Percentiles rank a stretch among this genome's conserved stretches.
phyloP scores from a whole-genome alignment of 805 yeast species.

The Saccharomycopsis sp. region DNA sequence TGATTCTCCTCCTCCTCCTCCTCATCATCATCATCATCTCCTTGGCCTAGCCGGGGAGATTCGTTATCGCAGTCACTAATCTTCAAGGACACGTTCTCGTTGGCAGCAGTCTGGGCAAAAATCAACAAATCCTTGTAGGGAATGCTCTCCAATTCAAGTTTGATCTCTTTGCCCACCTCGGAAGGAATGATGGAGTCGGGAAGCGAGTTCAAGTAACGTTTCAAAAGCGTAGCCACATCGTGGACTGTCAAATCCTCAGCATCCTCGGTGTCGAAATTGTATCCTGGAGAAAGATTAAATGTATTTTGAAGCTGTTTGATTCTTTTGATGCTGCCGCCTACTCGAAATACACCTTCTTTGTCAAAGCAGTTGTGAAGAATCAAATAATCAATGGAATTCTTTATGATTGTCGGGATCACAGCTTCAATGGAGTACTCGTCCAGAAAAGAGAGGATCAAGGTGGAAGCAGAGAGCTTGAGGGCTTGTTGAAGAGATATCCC shows the following conservation, averaged over 20 bases:
- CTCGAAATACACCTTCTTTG: constrained; percentile 86
- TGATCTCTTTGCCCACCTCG: constrained; percentile 23
- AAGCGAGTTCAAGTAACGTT: constrained; percentile 77
- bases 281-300: constrained; percentile 72
- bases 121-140: constrained; percentile 11
- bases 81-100: constrained; percentile 20
- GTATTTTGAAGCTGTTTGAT: constrained; percentile 74
- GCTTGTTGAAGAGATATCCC: no score
- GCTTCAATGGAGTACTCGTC: constrained; percentile 3
- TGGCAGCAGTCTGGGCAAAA: constrained; percentile 18
- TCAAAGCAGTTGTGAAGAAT: constrained; percentile 33
- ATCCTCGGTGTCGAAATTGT: neutral
- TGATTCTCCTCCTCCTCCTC: neutral
- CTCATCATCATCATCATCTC: neutral
- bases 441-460: neutral
- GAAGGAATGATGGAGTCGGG: constrained; percentile 87
- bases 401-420: constrained; percentile 14
- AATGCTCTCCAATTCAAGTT: constrained; percentile 10
- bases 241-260: constrained; percentile 46
- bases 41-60: neutral
- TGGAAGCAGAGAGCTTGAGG: constrained; percentile 1
- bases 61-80: neutral
- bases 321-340: constrained; percentile 87
- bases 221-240: constrained; percentile 86
- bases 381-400: constrained; percentile 13